Evolutionary conservation across 2,329 filamentous ascomycete species (phyloP), one percentile per base, ranked within the genome.

Genomic region (Stemphylium beticola): DNA sequence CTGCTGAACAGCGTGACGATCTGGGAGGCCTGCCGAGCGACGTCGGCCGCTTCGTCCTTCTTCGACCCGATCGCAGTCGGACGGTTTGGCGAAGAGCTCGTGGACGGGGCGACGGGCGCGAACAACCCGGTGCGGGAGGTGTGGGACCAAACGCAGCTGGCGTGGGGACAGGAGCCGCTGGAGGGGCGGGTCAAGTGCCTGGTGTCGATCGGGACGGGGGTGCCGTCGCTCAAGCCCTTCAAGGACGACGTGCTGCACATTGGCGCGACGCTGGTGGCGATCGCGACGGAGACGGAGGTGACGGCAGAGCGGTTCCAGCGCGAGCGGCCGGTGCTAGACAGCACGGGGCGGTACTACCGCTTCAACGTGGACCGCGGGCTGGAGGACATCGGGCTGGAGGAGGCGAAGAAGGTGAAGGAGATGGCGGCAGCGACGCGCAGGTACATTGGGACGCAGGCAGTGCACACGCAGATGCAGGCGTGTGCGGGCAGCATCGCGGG

Each of bases 91-190:
- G 48, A 54, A 10, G 38, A 43, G 1, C 82, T 77, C 55, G 67
- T 79, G 10, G 80, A 83, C 58, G 79, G 77, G 7, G 55, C 49
- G 11, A 47, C 37, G 6, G 53, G 53, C 9, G 58, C 55, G 14
- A 83, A 83, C 64, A 83, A 83, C 52, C 81, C 81, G 1, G 67
- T 80, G n/a, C 56, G 65, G 6, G 59, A 74, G 31, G 56, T 81
- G 5, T 78, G 73, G 74, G 68, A 69, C 20, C 69, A 81, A 60
- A 40, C 62, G 9, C 51, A 58, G 29, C 20, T 46, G 8, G 45
- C 49, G 9, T 64, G 60, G 62, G 42, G 52, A 4, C 44, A 55
- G 20, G 57, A 50, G 32, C 36, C 51, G 36, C 42, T 61, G 8
- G 53, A 65, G 24, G 37, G 46, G 11, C 26, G 42, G 12, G 33